phyloP scores from a whole-genome alignment of 192 early-diverging fungal genomes.

The Radiomyces spectabilis region DNA sequence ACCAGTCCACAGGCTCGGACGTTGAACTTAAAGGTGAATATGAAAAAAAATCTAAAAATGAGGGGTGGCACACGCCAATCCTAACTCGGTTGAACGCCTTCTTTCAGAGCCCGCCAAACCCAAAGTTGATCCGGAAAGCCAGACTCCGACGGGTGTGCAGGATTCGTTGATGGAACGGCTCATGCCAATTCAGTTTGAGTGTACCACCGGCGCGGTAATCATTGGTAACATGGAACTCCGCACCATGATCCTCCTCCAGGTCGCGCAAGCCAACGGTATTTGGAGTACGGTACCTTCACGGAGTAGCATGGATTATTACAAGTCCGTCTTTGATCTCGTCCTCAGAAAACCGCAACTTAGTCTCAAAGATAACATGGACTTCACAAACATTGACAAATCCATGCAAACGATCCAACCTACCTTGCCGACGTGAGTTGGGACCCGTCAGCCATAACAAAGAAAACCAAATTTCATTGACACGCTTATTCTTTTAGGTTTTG shows the following conservation, averaged over 20 bases:
- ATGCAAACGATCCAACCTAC: background rate
- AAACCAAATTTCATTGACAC: too few relatives aligned
- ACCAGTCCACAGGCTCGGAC: too few relatives aligned
- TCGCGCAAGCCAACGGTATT: conserved; percentile 47
- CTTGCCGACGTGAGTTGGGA: background rate
- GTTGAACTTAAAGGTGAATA: background rate
- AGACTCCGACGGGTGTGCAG: conserved; percentile 15
- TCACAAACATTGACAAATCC: conserved; percentile 20
- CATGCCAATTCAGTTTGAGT: conserved; percentile 60
- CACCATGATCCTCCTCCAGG: conserved; percentile 51
- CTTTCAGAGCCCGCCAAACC: background rate
- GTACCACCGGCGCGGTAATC: conserved; percentile 57
- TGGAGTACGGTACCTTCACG: conserved; percentile 47
- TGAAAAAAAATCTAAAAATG: background rate
- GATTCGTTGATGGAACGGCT: conserved; percentile 45
- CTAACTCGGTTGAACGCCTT: background rate
- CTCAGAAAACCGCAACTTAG: conserved; percentile 46
- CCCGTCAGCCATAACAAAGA: background rate
- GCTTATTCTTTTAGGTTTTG: background rate
- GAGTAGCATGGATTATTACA: conserved; percentile 51
- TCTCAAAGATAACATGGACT: conserved; percentile 57
- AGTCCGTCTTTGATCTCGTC: conserved; percentile 41
- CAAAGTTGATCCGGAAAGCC: conserved; percentile 30
- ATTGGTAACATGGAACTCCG: conserved; percentile 63
- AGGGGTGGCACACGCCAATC: too few relatives aligned